phyloP scores from a whole-genome alignment of 345 rosid genomes.

The Limnanthes douglasii region DNA sequence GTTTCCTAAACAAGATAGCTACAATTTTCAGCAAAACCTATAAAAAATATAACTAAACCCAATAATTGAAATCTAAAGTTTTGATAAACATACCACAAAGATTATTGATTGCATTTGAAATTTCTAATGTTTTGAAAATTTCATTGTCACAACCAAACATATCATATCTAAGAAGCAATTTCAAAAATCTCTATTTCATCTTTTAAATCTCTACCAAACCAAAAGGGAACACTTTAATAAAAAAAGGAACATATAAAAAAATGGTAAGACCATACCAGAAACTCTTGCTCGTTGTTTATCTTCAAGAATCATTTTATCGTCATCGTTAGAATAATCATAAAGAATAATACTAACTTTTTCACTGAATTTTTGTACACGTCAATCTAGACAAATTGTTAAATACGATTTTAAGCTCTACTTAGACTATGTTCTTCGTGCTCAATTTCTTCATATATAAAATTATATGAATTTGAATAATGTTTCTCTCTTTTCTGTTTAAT shows the following conservation, averaged over 20 bases:
- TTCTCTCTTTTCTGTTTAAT: constrained; percentile 15
- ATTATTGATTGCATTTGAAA: constrained; percentile 93
- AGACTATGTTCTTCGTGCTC: constrained; percentile 47
- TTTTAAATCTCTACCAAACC: constrained; percentile 51
- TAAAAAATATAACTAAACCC: neutral
- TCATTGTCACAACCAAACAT: constrained; percentile 99
- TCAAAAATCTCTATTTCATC: constrained; percentile 97
- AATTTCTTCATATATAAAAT: constrained; percentile 41
- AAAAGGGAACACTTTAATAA: constrained; percentile 9
- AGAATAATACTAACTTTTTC: constrained; percentile 29
- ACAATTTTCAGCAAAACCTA: neutral
- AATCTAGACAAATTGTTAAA: constrained; percentile 29
- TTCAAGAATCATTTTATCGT: constrained; percentile 15
- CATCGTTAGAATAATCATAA: constrained; percentile 14
- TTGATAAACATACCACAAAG: constrained; percentile 54
- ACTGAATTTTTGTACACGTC: constrained; percentile 25
- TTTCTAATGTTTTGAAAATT: constrained; percentile 77
- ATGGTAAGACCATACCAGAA: constrained; percentile 34
- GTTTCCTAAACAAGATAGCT: constrained; percentile 94
- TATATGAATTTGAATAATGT: constrained; percentile 56
- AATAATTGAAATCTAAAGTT: neutral
- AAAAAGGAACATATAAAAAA: neutral
- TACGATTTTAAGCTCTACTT: constrained; percentile 46
- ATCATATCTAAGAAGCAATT: constrained; percentile 91
- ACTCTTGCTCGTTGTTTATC: constrained; percentile 29